Evolutionary conservation across 2,329 filamentous ascomycete genomes (phyloP).

Genomic region (Cordyceps fumosorosea): DNA sequence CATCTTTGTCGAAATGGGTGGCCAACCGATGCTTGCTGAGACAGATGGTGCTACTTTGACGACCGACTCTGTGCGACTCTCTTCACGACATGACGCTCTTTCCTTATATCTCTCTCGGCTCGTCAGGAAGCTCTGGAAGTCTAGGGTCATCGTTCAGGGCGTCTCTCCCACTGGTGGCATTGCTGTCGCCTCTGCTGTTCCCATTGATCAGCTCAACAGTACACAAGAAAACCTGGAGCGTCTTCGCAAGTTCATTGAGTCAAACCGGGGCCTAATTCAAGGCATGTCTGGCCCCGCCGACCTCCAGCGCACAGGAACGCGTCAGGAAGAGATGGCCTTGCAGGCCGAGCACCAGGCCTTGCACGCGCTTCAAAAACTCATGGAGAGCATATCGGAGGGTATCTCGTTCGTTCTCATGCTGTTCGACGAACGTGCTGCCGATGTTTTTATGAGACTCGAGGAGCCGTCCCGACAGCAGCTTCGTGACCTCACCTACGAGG

Average conservation of each 20-base stretch:
- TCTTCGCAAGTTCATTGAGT: conserved; percentile 72
- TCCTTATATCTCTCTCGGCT: conserved; percentile 82
- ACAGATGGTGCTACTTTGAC: conserved; percentile 63
- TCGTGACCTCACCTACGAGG: conserved; percentile 75
- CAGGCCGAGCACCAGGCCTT: conserved; percentile 93
- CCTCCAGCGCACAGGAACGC: conserved; percentile 66
- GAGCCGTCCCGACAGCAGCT: conserved; percentile 63
- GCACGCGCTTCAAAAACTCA: conserved; percentile 75
- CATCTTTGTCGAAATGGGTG: conserved; percentile 88
- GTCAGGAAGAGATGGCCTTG: conserved; percentile 85
- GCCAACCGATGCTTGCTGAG: conserved; percentile 77
- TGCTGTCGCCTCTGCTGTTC: conserved; percentile 60
- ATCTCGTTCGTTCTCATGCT: conserved; percentile 94
- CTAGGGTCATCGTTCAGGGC: conserved; percentile 58
- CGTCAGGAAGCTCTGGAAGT: conserved; percentile 84
- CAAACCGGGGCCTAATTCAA: conserved; percentile 89
- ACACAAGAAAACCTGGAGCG: conserved; percentile 77
- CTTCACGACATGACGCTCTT: conserved; percentile 81
- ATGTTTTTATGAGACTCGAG: conserved; percentile 74
- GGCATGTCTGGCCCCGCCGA: conserved; percentile 88
- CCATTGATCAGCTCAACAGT: conserved; percentile 59
- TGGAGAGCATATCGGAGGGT: conserved; percentile 88
- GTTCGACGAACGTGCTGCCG: conserved; percentile 86
- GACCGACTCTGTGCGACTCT: conserved; percentile 78
- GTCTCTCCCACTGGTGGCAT: conserved; percentile 51